These are phyloP conservation scores for Entomortierella parvispora DNA, from an alignment of 192 early-diverging fungal species.

Conservation along the genomic window DNA sequence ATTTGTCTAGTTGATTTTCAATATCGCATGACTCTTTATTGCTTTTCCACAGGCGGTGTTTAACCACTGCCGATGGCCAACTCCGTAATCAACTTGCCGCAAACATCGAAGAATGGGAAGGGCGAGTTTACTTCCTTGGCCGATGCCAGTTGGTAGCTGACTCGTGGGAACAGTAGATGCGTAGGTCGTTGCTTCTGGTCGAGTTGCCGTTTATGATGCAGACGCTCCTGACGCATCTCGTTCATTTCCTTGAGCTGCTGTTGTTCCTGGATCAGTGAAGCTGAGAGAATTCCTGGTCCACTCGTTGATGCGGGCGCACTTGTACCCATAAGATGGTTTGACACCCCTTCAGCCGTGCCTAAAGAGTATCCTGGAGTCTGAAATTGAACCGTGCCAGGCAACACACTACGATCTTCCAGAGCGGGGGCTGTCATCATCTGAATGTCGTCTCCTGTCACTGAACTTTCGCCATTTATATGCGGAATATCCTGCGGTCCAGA, in stretches of 20 bases:
- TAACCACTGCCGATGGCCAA: slow-evolving; percentile 78
- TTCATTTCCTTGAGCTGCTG: slow-evolving; percentile 42
- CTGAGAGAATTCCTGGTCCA: slow-evolving; percentile 34
- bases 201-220: slow-evolving; percentile 41
- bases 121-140: slow-evolving; percentile 64
- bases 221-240: slow-evolving; percentile 33
- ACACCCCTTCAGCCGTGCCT: not conserved
- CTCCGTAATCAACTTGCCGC: slow-evolving; percentile 93
- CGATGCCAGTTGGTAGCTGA: slow-evolving; percentile 35
- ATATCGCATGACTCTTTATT: no score
- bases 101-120: slow-evolving; percentile 97
- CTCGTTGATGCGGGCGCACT: not conserved
- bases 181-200: slow-evolving; percentile 47
- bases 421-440: not conserved
- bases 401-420: not conserved
- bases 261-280: slow-evolving; percentile 40
- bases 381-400: no score
- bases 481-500: slow-evolving; percentile 51
- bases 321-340: not conserved
- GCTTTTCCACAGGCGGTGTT: no score
- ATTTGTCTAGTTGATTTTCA: no score
- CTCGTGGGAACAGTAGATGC: slow-evolving; percentile 50
- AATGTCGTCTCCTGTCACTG: not conserved
- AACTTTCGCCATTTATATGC: slow-evolving; percentile 2
- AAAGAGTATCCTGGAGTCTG: no score